Evolutionary conservation across 208 protist species (phyloP), one percentile per base, ranked within the genome.

Genomic region (Herpetomonas samuelpessoai): DNA sequence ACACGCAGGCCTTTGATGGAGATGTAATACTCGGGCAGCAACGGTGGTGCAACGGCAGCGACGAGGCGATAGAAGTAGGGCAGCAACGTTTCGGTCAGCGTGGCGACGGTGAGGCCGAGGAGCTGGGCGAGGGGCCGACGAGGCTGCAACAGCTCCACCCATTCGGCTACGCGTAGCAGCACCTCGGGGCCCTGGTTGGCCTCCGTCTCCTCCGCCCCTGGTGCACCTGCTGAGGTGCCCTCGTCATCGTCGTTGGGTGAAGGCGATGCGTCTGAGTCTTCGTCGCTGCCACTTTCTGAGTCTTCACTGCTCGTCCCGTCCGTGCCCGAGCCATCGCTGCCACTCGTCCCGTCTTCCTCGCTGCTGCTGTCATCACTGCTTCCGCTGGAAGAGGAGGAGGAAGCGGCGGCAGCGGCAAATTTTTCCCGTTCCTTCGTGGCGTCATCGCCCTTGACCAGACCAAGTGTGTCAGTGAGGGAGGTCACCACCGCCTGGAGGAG

Each of bases 1-100:
- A 87, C 57, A 4, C 89, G 89, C 50, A 95, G 69, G 1, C 74
- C 89, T 52, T 83, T 86, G 18, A 91, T 74, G 4, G 85, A 91
- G 30, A 92, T 60, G 58, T 81, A 90, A 35, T 92, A 74, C 72
- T 95, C 86, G 1, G 76, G 66, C 51, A 76, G 81, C n/a, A 93
- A 50, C 18, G 57, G 54, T 7, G 89, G 85, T 0, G 83, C 66
- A 7, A 95, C 57, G n/a, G 77, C 77, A 18, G 73, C 77, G 3
- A 74, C 67, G 4, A 82, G 53, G 9, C 65, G 55, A n/a, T 73
- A 79, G 0, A 95, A 18, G 25, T 47, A 50, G 2, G 57, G 22
- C 65, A 56, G 19, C 62, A 78, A 2, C 10, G 62, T 48, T 24
- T 45, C 52, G 6, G 55, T 47, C 10, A 89, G 24, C 51, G 70